Conservation (phyloP, 1,284 basidiomycete species). For the Peniophora sp. region DNA sequence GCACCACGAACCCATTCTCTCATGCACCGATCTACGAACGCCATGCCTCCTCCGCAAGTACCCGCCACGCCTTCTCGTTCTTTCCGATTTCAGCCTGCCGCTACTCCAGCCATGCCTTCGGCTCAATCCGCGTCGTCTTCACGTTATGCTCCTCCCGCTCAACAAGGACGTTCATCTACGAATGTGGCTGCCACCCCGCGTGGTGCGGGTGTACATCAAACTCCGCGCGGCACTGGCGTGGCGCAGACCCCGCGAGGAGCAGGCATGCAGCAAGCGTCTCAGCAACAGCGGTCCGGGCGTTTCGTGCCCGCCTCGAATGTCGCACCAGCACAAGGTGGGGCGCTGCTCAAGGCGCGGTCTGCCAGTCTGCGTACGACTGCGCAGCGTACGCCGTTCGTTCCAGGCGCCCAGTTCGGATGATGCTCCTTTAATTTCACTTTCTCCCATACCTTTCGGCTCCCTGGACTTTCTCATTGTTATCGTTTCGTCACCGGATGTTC, state of each 20-base stretch:
- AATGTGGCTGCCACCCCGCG: too few relatives aligned
- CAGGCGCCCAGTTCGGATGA: conserved; percentile 24
- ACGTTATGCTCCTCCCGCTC: too few relatives aligned
- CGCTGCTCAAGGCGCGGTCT: conserved; percentile 19
- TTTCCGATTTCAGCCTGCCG: too few relatives aligned
- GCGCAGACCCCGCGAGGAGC: background rate
- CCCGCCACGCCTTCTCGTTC: conserved; percentile 16
- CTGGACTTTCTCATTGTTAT: too few relatives aligned
- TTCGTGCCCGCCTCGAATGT: conserved; percentile 18
- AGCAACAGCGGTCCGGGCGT: conserved; percentile 13
- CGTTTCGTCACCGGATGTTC: too few relatives aligned
- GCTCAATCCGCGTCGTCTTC: too few relatives aligned
- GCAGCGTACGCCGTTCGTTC: conserved; percentile 43
- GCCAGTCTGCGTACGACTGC: conserved; percentile 11
- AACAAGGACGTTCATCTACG: too few relatives aligned
- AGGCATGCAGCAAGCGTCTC: background rate
- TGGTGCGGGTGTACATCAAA: too few relatives aligned
- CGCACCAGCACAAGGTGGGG: conserved; percentile 15
- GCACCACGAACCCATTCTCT: conserved; percentile 5
- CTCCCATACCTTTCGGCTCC: too few relatives aligned
- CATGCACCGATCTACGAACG: conserved; percentile 14
- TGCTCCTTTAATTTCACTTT: background rate
- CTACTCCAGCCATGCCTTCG: too few relatives aligned
- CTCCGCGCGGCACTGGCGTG: too few relatives aligned
- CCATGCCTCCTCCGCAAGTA: conserved; percentile 13